Evolutionary conservation across 192 early-diverging fungal genomes (phyloP).

Genomic region (Rhizophagus clarus): DNA sequence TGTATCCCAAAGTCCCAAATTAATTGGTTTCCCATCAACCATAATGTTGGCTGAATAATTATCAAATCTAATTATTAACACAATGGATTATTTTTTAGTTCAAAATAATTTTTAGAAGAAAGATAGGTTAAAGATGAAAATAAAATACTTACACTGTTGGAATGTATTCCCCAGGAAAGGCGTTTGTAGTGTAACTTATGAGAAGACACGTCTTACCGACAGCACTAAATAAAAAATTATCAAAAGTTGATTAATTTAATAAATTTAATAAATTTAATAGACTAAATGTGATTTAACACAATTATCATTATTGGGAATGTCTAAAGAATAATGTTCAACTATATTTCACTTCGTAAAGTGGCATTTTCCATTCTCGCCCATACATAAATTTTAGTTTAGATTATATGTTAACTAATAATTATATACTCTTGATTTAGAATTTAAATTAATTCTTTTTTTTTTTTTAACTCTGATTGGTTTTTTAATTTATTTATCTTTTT

Average conservation of each 20-base stretch:
- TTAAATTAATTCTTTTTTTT: too few species aligned
- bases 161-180: slow-evolving; percentile 99
- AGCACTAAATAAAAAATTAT: slow-evolving; percentile 56
- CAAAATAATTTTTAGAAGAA: too few species aligned
- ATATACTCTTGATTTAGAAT: too few species aligned
- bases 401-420: too few species aligned
- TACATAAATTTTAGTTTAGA: too few species aligned
- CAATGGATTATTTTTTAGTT: too few species aligned
- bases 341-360: too few species aligned
- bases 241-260: not conserved
- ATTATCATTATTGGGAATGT: not conserved
- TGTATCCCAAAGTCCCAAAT: slow-evolving; percentile 97
- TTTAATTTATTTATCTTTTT: too few species aligned
- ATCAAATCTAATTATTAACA: slow-evolving; percentile 70
- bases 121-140: too few species aligned
- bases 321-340: too few species aligned
- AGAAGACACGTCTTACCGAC: slow-evolving; percentile 96
- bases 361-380: too few species aligned
- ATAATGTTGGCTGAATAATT: slow-evolving; percentile 99
- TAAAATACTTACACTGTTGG: slow-evolving; percentile 88
- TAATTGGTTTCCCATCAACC: slow-evolving; percentile 99
- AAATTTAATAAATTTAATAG: not conserved
- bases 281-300: not conserved
- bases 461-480: not conserved
- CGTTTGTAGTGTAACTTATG: slow-evolving; percentile 99